A percentile compares a stretch with the other conserved stretches of the same genome.
These are phyloP conservation scores for Nicotiana tomentosiformis DNA, from an alignment of 257 asterid genomes.

Conservation along the genomic window DNA sequence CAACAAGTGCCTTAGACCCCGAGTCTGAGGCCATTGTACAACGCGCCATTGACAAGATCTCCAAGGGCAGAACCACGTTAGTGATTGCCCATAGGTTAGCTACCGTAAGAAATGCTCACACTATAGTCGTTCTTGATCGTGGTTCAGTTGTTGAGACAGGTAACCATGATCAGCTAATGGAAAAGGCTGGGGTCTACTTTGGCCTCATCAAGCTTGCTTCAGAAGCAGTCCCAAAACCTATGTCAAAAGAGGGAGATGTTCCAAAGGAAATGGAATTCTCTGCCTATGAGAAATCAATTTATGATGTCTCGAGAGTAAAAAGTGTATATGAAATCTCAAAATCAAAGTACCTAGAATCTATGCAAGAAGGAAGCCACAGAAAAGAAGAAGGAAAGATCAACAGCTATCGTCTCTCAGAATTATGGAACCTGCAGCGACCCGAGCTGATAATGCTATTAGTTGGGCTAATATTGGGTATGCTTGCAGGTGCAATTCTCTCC, in stretches of 20 bases:
- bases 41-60: conserved; percentile 70
- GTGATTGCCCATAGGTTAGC: conserved; percentile 79
- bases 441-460: conserved; percentile 36
- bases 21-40: conserved; percentile 65
- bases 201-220: conserved; percentile 69
- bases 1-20: conserved; percentile 81
- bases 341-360: conserved; percentile 28
- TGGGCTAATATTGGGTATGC: conserved; percentile 50
- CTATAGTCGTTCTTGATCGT: conserved; percentile 53
- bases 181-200: conserved; percentile 50
- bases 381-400: conserved; percentile 16
- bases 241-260: conserved; percentile 16
- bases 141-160: conserved; percentile 71
- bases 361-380: conserved; percentile 18
- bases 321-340: conserved; percentile 33
- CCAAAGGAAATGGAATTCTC: conserved; percentile 19
- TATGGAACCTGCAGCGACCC: conserved; percentile 63
- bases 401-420: conserved; percentile 44
- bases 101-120: conserved; percentile 64
- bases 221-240: conserved; percentile 44
- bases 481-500: conserved; percentile 84
- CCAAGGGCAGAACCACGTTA: conserved; percentile 56
- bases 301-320: conserved; percentile 16
- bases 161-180: conserved; percentile 57
- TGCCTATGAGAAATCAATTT: conserved; percentile 14